Conservation (phyloP, 2,329 filamentous ascomycete genomes). For the Cladosporium sp. region DNA sequence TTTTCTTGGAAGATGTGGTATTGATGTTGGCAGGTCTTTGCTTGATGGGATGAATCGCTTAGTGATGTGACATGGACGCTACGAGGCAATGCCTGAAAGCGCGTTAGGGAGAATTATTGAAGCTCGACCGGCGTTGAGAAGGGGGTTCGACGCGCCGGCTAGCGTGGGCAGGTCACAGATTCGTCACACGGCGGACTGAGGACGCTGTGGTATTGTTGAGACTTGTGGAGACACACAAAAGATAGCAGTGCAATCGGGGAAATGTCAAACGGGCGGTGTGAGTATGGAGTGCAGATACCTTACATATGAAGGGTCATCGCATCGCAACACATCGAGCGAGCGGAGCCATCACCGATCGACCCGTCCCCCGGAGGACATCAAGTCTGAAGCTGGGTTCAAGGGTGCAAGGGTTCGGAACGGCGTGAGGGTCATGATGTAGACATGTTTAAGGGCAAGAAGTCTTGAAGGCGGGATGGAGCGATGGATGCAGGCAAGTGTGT, state of each 20-base stretch:
- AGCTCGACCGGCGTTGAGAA: constrained; percentile 9
- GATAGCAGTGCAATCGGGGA: neutral
- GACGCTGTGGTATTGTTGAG: constrained; percentile 9
- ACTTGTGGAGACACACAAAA: constrained; percentile 5
- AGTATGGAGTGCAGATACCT: neutral
- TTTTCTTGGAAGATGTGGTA: neutral
- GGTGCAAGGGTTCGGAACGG: neutral
- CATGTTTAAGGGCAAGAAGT: neutral
- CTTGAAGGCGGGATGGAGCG: neutral
- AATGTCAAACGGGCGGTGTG: neutral
- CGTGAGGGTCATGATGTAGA: neutral
- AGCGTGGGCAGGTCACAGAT: constrained; percentile 9
- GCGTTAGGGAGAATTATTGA: neutral
- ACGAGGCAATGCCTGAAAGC: neutral
- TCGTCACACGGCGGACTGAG: constrained; percentile 9
- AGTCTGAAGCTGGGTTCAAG: neutral
- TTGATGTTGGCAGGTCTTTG: neutral
- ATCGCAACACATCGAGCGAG: neutral
- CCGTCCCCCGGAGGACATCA: neutral
- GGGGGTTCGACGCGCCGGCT: neutral
- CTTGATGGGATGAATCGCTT: neutral
- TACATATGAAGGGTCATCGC: neutral
- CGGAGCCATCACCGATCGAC: constrained; percentile 4
- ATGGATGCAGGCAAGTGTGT: constrained; percentile 2
- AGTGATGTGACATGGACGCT: neutral